Conservation (phyloP, 108 stramenopile genomes). For the Seminavis robusta region DNA sequence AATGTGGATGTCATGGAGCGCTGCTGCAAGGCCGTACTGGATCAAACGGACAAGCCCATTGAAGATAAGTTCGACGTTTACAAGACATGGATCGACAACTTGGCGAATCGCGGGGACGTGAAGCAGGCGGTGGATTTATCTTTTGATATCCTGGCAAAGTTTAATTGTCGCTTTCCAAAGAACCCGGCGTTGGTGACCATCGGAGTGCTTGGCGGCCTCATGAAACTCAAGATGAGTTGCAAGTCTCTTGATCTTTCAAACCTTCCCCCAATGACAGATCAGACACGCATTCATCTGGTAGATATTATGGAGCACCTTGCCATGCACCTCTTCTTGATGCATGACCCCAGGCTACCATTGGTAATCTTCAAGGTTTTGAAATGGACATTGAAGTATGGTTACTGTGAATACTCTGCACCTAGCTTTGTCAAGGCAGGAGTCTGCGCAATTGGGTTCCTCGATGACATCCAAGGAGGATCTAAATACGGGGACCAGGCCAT, state of each 20-base stretch:
- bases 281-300: constrained; percentile 1
- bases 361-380: constrained; percentile 1
- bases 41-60: not conserved
- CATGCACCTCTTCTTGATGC: constrained; percentile 9
- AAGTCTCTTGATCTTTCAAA: not conserved
- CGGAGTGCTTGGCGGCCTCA: not conserved
- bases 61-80: constrained; percentile 19
- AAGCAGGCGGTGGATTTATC: constrained; percentile 4
- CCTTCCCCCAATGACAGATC: constrained; percentile 16
- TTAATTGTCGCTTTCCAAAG: constrained; percentile 14
- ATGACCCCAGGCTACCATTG: not conserved
- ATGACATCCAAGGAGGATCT: not conserved
- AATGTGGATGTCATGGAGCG: constrained; percentile 14
- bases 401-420: constrained; percentile 3
- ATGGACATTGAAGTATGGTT: constrained; percentile 14
- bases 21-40: constrained; percentile 1
- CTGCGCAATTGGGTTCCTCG: not conserved
- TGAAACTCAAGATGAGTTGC: constrained; percentile 1
- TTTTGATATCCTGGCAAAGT: constrained; percentile 6
- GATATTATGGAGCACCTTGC: not conserved
- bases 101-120: not conserved
- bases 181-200: not conserved
- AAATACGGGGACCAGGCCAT: not conserved
- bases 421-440: constrained; percentile 3
- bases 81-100: not conserved